Base-by-base conservation (phyloP, 1,284 basidiomycete genomes). In the Trichosporon sp. region DNA sequence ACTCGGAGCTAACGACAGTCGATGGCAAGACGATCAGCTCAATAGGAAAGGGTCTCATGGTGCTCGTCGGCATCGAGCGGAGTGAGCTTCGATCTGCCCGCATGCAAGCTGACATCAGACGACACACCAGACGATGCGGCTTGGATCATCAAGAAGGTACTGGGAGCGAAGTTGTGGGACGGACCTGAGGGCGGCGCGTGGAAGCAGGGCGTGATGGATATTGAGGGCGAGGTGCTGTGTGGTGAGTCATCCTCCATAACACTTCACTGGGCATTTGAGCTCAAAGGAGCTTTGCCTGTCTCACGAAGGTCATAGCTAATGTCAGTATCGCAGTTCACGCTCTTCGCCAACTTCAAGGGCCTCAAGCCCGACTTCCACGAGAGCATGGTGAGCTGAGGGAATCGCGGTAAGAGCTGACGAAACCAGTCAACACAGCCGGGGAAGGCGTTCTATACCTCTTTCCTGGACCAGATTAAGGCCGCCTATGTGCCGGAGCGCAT, bases 271-370 rank as follows among this genome's bases (percentile, higher is more conserved):
- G n/a, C n/a, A n/a, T n/a, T n/a, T n/a, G n/a, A n/a, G n/a, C n/a
- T n/a, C n/a, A n/a, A n/a, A n/a, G 14, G 7, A 16, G n/a, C 21
- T 25, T 11, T 34, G 5, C 5, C 1, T 14, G 1, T 21, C 46
- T 52, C 4, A 34, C 31, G 3, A n/a, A 9, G 14, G 11, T 32
- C 1, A n/a, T 3, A 23, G 34, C 58, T 65, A 14, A 63, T 52
- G 0, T 57, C 44, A 80, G 79, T 94, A 14, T 94, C 91, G 1
- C 92, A 95, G 71, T 95, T 95, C 77, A 95, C 92, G 0, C 83
- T 95, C 16, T 81, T 92, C 72, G 92, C 91, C n/a, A 88, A 88
- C 69, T 93, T 91, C 64, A 94, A 93, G 78, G 92, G 91, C 21
- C 56, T 60, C 36, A 62, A 58, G 31, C 21, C 89, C 37, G 92